Percentiles rank a stretch among this genome's conserved stretches.
These are phyloP conservation scores for Gastrolobium villosum DNA, from an alignment of 306 rosid species.

Conservation along the genomic window DNA sequence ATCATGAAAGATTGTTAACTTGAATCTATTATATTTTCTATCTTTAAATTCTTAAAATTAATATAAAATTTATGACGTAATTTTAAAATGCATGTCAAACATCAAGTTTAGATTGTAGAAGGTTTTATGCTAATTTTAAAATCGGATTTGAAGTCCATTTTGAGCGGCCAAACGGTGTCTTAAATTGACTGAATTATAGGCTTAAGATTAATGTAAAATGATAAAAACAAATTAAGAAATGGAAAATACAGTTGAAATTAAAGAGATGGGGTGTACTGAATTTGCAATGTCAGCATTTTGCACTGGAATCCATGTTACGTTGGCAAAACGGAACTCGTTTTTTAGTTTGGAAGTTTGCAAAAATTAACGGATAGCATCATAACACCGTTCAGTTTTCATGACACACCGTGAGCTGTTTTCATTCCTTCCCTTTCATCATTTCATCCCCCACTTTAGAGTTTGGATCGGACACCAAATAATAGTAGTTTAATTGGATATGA, in stretches of 20 bases:
- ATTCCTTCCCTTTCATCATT: conserved; percentile 12
- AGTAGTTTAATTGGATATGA: no score
- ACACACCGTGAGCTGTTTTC: background rate
- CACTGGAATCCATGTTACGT: conserved; percentile 28
- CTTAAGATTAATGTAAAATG: background rate
- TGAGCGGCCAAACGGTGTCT: background rate
- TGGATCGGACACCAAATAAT: no score
- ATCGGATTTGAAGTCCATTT: background rate
- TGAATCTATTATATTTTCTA: background rate
- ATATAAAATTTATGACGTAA: no score
- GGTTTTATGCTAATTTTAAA: background rate
- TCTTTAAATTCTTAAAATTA: background rate
- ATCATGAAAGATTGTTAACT: background rate
- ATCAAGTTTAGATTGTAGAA: background rate
- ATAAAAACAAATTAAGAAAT: background rate
- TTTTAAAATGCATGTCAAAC: background rate
- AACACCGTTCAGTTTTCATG: conserved; percentile 17
- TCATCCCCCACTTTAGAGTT: conserved; percentile 14
- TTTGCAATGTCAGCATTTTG: background rate
- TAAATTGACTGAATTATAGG: background rate
- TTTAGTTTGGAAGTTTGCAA: background rate
- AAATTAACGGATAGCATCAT: background rate
- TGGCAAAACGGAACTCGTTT: background rate
- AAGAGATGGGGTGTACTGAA: background rate
- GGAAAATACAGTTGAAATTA: background rate